A percentile compares a stretch with the other conserved stretches of the same genome.
Conservation (phyloP, 345 rosid species). For the Rubroshorea leprosula region DNA sequence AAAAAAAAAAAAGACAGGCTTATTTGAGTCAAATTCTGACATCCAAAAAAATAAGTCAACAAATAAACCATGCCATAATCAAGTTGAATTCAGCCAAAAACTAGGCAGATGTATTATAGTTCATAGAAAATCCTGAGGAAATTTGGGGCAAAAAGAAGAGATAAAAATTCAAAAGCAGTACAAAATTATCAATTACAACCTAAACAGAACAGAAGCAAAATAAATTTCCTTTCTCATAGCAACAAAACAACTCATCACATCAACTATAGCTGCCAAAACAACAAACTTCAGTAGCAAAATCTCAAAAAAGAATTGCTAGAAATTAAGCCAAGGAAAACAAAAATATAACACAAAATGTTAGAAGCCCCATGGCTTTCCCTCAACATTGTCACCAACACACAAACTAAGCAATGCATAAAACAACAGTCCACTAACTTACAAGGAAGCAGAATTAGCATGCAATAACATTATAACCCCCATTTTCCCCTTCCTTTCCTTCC, state of each 20-base stretch:
- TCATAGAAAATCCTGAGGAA: neutral
- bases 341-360: neutral
- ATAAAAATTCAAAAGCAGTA: neutral
- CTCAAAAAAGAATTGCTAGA: conserved; percentile 1
- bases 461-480: too few relatives aligned
- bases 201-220: neutral
- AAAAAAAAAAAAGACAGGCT: neutral
- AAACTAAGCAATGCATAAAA: neutral
- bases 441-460: neutral
- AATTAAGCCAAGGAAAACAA: neutral
- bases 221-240: too few relatives aligned
- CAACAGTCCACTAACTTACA: neutral
- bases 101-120: neutral
- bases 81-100: neutral
- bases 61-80: neutral
- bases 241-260: neutral
- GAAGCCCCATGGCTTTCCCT: neutral
- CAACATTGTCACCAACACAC: neutral
- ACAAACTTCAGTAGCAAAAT: neutral
- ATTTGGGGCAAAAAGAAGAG: neutral
- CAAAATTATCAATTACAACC: neutral
- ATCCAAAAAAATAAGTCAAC: neutral
- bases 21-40: conserved; percentile 1
- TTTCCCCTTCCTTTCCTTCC: too few relatives aligned
- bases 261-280: neutral